phyloP scores from a whole-genome alignment of 495 filamentous ascomycete genomes.

The Penicillium daleae region DNA sequence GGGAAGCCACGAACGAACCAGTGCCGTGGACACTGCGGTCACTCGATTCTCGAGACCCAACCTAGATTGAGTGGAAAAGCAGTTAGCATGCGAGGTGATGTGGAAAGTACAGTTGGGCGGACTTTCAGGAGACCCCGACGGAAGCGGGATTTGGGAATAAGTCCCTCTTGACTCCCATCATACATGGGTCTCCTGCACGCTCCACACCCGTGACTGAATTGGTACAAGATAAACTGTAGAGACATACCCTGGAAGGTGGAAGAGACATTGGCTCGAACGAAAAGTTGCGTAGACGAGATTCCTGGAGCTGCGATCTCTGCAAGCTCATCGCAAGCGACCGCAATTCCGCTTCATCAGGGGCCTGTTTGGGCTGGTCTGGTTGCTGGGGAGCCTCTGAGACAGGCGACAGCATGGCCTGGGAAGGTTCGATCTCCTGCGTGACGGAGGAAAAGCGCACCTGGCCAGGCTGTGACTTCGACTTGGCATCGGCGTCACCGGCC shows the following conservation, averaged over 20 bases:
- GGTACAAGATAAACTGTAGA: not conserved
- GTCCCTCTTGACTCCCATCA: not conserved
- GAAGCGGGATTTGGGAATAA: not conserved
- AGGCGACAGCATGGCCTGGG: slow-evolving; percentile 39
- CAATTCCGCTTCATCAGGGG: slow-evolving; percentile 59
- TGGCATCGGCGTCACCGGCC: slow-evolving; percentile 37
- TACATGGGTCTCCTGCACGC: not conserved
- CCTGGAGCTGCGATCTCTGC: slow-evolving; percentile 74
- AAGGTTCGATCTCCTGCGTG: slow-evolving; percentile 72
- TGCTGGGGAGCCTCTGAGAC: slow-evolving; percentile 28
- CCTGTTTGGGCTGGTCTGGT: slow-evolving; percentile 39
- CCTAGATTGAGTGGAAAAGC: slow-evolving; percentile 33
- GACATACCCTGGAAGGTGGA: slow-evolving; percentile 80
- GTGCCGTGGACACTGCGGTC: slow-evolving; percentile 45
- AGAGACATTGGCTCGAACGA: slow-evolving; percentile 86
- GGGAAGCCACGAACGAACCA: slow-evolving; percentile 45
- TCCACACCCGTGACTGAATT: not conserved
- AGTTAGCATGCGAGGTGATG: slow-evolving; percentile 20
- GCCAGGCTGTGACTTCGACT: slow-evolving; percentile 39
- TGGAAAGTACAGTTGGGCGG: not conserved
- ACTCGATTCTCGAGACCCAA: slow-evolving; percentile 53
- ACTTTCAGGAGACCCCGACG: slow-evolving; percentile 1
- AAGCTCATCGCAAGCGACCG: slow-evolving; percentile 72
- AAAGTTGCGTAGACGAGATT: slow-evolving; percentile 80
- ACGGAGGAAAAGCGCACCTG: slow-evolving; percentile 82